phyloP scores from a whole-genome alignment of 306 rosid genomes.

The Vigna nakashimae region DNA sequence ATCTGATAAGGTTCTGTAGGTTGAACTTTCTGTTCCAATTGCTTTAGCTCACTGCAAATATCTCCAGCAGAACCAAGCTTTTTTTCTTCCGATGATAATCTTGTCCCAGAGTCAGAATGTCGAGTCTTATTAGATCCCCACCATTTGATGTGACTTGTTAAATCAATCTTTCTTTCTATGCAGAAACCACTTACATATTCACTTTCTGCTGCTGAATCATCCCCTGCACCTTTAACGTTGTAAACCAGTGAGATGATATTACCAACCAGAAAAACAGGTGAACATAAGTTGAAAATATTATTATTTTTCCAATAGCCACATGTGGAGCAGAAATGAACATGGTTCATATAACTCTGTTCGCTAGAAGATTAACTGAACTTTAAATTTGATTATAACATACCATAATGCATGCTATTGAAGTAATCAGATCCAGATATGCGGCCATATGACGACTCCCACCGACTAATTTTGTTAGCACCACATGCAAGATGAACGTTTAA shows the following conservation, averaged over 20 bases:
- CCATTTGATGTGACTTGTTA: conserved; percentile 92
- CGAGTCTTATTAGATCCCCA: conserved; percentile 88
- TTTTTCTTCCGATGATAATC: conserved; percentile 74
- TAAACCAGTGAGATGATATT: conserved; percentile 39
- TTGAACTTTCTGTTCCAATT: conserved; percentile 71
- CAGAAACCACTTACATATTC: conserved; percentile 69
- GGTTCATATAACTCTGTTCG: conserved; percentile 23
- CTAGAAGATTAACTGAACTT: conserved; percentile 36
- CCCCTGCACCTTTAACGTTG: conserved; percentile 62
- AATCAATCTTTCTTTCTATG: conserved; percentile 82
- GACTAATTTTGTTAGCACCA: conserved; percentile 59
- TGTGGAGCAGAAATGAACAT: conserved; percentile 14
- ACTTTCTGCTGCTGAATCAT: conserved; percentile 80
- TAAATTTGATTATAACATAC: conserved; percentile 57
- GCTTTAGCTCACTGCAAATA: conserved; percentile 72
- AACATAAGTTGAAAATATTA: conserved; percentile 1
- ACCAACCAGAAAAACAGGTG: conserved; percentile 27
- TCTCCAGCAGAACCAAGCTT: conserved; percentile 71
- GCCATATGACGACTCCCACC: conserved; percentile 90
- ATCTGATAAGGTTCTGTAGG: conserved; percentile 92
- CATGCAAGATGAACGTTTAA: conserved; percentile 49
- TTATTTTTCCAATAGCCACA: conserved; percentile 16
- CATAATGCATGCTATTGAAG: conserved; percentile 72
- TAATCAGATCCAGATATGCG: conserved; percentile 88
- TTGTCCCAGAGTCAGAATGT: conserved; percentile 60